phyloP scores from a whole-genome alignment of 257 asterid species.

The Petunia secreta region DNA sequence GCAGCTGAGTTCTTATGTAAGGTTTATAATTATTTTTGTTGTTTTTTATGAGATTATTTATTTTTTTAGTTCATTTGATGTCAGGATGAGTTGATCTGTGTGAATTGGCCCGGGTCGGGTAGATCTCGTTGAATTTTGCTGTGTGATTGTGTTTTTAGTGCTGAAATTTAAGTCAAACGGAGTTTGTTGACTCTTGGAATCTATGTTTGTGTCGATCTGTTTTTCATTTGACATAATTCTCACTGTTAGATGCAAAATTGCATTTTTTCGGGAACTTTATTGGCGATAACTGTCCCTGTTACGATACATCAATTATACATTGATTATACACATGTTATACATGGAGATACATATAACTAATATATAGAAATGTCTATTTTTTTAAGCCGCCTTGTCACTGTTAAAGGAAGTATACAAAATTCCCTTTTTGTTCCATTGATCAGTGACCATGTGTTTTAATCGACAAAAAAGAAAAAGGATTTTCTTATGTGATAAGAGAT shows the following conservation, averaged over 20 bases:
- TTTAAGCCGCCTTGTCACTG: too few relatives aligned
- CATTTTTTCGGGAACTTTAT: background rate
- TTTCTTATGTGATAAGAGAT: background rate
- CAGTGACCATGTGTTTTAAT: background rate
- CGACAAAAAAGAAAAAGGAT: background rate
- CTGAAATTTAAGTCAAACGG: constrained; percentile 3
- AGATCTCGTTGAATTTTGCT: constrained; percentile 28
- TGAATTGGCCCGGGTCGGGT: background rate
- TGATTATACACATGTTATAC: too few relatives aligned
- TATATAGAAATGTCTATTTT: too few relatives aligned
- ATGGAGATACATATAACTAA: too few relatives aligned
- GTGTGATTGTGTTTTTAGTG: constrained; percentile 5
- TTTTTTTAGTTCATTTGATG: constrained; percentile 2
- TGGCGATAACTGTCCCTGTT: too few relatives aligned
- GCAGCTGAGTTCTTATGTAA: too few relatives aligned
- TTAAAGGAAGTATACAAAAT: too few relatives aligned
- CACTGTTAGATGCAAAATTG: background rate
- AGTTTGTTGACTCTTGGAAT: background rate
- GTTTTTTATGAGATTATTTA: background rate
- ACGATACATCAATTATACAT: too few relatives aligned
- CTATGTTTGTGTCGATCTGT: background rate
- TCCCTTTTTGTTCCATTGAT: background rate
- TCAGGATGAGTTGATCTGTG: constrained; percentile 5
- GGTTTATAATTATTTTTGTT: too few relatives aligned
- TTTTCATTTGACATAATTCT: background rate